phyloP scores from a whole-genome alignment of 805 yeast genomes.

The Metschnikowia sp. region DNA sequence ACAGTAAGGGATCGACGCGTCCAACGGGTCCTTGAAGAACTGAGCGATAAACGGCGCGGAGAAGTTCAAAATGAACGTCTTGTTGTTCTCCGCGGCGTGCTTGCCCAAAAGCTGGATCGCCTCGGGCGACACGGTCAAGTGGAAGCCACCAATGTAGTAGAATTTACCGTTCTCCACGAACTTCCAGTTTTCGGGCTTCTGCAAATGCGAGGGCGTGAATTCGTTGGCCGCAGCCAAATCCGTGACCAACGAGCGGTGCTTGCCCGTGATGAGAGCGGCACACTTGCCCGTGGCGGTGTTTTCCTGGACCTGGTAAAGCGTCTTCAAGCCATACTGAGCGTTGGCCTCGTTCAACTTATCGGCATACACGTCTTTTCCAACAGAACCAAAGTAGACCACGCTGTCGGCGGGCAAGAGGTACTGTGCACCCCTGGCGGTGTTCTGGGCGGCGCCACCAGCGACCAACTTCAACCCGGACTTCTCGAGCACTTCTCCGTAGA shows the following conservation, averaged over 20 bases:
- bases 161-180: conserved; percentile 74
- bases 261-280: conserved; percentile 89
- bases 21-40: conserved; percentile 90
- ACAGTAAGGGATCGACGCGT: conserved; percentile 75
- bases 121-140: conserved; percentile 94
- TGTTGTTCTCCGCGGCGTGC: conserved; percentile 83
- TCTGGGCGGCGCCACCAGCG: conserved; percentile 99
- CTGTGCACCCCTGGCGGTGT: conserved; percentile 98
- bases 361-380: conserved; percentile 87
- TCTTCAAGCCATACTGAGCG: conserved; percentile 79
- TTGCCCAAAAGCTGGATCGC: conserved; percentile 87
- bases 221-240: conserved; percentile 98
- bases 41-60: conserved; percentile 97
- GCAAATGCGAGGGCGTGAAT: conserved; percentile 84
- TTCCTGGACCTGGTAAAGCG: conserved; percentile 79
- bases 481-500: conserved; percentile 73
- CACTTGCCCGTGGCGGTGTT: conserved; percentile 91
- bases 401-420: conserved; percentile 76
- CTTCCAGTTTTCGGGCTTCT: conserved; percentile 86
- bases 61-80: conserved; percentile 78
- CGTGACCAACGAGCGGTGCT: conserved; percentile 88
- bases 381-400: conserved; percentile 94
- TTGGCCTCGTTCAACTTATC: conserved; percentile 81
- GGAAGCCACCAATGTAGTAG: conserved; percentile 98
- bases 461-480: conserved; percentile 61